These are phyloP conservation scores for Onygenales sp. DNA, from an alignment of 2,329 filamentous ascomycete species.

Conservation along the genomic window DNA sequence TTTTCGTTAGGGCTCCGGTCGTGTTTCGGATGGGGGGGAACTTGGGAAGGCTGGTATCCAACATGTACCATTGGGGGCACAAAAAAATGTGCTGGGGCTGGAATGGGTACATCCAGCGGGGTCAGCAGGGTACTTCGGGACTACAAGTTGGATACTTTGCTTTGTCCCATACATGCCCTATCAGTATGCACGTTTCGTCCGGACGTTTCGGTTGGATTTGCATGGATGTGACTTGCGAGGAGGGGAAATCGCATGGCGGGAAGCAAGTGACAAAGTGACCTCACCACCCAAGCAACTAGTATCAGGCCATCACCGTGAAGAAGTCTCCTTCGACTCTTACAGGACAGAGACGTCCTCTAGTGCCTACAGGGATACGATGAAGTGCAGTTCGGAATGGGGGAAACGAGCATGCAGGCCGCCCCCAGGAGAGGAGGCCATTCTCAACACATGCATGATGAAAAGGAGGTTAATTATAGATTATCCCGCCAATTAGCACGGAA, in stretches of 20 bases:
- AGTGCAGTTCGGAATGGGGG: not conserved
- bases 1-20: not conserved
- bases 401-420: not conserved
- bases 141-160: not conserved
- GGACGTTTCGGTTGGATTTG: not conserved
- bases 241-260: not conserved
- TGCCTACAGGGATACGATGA: not conserved
- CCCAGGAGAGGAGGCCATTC: not conserved
- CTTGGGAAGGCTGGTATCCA: not conserved
- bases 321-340: not conserved
- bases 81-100: not conserved
- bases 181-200: not conserved
- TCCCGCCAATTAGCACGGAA: not conserved
- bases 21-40: not conserved
- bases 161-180: not conserved
- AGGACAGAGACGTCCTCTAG: not conserved
- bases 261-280: conserved; percentile 1
- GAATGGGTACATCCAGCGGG: not conserved
- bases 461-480: not conserved
- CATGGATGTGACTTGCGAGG: conserved; percentile 1
- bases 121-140: not conserved
- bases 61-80: not conserved
- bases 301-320: conserved; percentile 1
- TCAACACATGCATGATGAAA: not conserved
- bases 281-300: not conserved